A percentile compares a stretch with the other conserved stretches of the same genome.
These are phyloP conservation scores for Funneliformis caledonium DNA, from an alignment of 371 early-diverging fungal genomes.

Conservation along the genomic window DNA sequence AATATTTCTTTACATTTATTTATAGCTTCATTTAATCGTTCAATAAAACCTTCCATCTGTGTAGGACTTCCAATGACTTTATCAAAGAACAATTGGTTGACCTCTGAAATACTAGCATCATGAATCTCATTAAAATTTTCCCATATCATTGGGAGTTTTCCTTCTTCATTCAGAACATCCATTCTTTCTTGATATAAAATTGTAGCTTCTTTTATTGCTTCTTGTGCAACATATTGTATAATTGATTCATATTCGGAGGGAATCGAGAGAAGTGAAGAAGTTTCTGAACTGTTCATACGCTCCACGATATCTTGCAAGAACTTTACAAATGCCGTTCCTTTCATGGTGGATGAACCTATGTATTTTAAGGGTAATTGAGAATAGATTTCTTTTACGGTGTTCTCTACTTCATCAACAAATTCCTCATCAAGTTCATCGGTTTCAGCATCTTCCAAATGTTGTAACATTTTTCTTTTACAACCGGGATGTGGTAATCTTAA, in stretches of 20 bases:
- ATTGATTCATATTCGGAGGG: conserved; percentile 26
- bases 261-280: conserved; percentile 2
- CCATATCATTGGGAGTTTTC: conserved; percentile 8
- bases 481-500: conserved; percentile 14
- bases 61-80: not conserved
- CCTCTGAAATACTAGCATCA: not conserved
- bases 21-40: not conserved
- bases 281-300: conserved; percentile 24
- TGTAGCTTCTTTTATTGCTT: not conserved
- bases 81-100: not conserved
- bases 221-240: conserved; percentile 12
- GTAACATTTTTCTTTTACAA: not conserved
- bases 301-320: conserved; percentile 17
- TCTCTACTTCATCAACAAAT: not conserved
- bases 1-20: not conserved
- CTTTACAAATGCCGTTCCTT: conserved; percentile 18
- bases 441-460: conserved; percentile 2
- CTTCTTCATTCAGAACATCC: not conserved
- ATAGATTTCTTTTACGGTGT: not conserved
- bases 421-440: not conserved
- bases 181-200: conserved; percentile 3
- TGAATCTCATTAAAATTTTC: not conserved
- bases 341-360: conserved; percentile 15
- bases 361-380: conserved; percentile 19
- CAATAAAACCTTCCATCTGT: not conserved